Conservation (phyloP, 1,139 yeast species). For the Pichia sp. region DNA sequence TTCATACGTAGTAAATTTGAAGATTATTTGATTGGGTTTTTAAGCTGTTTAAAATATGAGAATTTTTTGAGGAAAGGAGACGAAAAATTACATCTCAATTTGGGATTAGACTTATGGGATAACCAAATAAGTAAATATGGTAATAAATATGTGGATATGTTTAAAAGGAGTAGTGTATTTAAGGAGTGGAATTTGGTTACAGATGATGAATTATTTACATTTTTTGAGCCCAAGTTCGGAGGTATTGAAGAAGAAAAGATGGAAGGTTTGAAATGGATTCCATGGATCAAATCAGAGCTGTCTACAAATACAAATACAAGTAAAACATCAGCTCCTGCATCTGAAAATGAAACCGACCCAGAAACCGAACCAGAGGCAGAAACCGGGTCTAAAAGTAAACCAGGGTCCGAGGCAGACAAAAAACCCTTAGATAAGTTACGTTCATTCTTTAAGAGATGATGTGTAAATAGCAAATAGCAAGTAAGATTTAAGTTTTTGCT, state of each 20-base stretch:
- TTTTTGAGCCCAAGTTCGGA: slow-evolving; percentile 70
- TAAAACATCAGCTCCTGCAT: background rate
- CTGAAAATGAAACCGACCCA: background rate
- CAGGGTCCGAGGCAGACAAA: background rate
- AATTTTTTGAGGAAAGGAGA: slow-evolving; percentile 40
- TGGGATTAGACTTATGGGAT: slow-evolving; percentile 22
- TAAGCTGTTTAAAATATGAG: slow-evolving; percentile 66
- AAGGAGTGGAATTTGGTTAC: slow-evolving; percentile 64
- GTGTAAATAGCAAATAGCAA: too few relatives aligned
- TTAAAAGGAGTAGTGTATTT: slow-evolving; percentile 65
- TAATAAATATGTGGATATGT: slow-evolving; percentile 47
- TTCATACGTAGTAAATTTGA: slow-evolving; percentile 83
- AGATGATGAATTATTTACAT: slow-evolving; percentile 84
- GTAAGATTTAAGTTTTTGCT: too few relatives aligned
- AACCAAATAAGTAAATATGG: slow-evolving; percentile 49
- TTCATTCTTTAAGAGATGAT: background rate
- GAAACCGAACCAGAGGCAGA: background rate
- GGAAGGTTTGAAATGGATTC: slow-evolving; percentile 1
- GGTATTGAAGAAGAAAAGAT: slow-evolving; percentile 2
- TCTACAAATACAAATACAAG: background rate
- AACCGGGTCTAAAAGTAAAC: too few relatives aligned
- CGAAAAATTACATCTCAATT: slow-evolving; percentile 5
- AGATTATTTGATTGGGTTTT: slow-evolving; percentile 72
- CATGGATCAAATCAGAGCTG: background rate
- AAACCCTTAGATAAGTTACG: background rate